Conservation (phyloP, 2,329 filamentous ascomycete species). For the Tricladium varicosporioides region DNA sequence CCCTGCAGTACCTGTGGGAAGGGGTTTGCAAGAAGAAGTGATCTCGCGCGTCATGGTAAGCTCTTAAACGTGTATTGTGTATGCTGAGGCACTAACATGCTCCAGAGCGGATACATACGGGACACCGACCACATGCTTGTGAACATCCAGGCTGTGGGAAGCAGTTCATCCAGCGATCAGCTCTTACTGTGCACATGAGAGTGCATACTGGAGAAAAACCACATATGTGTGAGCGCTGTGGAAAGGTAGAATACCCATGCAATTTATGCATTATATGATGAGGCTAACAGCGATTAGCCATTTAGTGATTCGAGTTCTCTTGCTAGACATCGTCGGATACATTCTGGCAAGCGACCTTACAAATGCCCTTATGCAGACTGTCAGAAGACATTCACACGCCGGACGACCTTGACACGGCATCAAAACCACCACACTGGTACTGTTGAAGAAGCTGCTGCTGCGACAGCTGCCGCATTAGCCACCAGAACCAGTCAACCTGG, state of each 20-base stretch:
- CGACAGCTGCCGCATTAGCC: constrained; percentile 82
- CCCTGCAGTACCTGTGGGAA: constrained; percentile 88
- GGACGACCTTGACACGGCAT: constrained; percentile 91
- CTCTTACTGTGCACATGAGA: constrained; percentile 89
- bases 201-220: constrained; percentile 98
- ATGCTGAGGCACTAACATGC: constrained; percentile 8
- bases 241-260: constrained; percentile 65
- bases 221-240: constrained; percentile 94
- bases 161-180: constrained; percentile 95
- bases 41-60: constrained; percentile 91
- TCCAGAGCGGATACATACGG: constrained; percentile 91
- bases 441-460: constrained; percentile 86
- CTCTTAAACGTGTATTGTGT: constrained; percentile 1
- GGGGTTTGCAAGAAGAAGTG: constrained; percentile 88
- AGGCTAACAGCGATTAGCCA: constrained; percentile 54
- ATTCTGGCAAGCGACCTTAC: constrained; percentile 93
- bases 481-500: constrained; percentile 41
- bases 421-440: constrained; percentile 96
- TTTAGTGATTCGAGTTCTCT: constrained; percentile 96
- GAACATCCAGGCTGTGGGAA: constrained; percentile 88
- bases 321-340: constrained; percentile 88
- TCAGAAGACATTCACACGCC: constrained; percentile 96
- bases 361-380: constrained; percentile 97
- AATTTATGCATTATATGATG: background rate
- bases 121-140: constrained; percentile 86